These are phyloP conservation scores for Phytophthora citrophthora DNA, from an alignment of 352 stramenopile species.

Conservation along the genomic window DNA sequence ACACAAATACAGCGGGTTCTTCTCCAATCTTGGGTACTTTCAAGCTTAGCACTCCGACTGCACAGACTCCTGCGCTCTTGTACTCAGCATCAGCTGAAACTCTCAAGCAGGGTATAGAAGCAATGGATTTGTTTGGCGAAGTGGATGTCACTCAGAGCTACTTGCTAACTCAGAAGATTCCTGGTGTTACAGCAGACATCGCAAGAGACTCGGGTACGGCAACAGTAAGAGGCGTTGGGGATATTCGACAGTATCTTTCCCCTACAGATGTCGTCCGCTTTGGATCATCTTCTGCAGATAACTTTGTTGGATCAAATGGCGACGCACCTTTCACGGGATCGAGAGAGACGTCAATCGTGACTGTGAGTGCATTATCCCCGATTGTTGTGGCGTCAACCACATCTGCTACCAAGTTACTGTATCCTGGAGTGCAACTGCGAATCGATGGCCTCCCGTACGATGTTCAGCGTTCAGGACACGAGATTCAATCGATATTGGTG, in stretches of 20 bases:
- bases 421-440: constrained; percentile 86
- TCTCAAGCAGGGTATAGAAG: constrained; percentile 75
- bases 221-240: constrained; percentile 49
- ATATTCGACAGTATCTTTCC: constrained; percentile 70
- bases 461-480: constrained; percentile 87
- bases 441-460: constrained; percentile 90
- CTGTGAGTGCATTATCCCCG: constrained; percentile 51
- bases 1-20: constrained; percentile 56
- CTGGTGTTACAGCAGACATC: constrained; percentile 57
- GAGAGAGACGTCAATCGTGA: constrained; percentile 52
- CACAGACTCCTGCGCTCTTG: constrained; percentile 51
- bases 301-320: constrained; percentile 64
- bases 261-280: constrained; percentile 76
- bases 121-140: constrained; percentile 75
- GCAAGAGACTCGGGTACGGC: constrained; percentile 55
- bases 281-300: constrained; percentile 41
- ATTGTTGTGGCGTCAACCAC: constrained; percentile 40
- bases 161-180: constrained; percentile 62
- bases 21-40: constrained; percentile 58
- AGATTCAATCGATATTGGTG: constrained; percentile 86
- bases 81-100: constrained; percentile 67
- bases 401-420: constrained; percentile 62
- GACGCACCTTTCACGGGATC: constrained; percentile 62
- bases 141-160: constrained; percentile 65
- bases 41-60: constrained; percentile 40